Conservation (phyloP, 2,329 filamentous ascomycete genomes). For the Calonectria henricotiae region DNA sequence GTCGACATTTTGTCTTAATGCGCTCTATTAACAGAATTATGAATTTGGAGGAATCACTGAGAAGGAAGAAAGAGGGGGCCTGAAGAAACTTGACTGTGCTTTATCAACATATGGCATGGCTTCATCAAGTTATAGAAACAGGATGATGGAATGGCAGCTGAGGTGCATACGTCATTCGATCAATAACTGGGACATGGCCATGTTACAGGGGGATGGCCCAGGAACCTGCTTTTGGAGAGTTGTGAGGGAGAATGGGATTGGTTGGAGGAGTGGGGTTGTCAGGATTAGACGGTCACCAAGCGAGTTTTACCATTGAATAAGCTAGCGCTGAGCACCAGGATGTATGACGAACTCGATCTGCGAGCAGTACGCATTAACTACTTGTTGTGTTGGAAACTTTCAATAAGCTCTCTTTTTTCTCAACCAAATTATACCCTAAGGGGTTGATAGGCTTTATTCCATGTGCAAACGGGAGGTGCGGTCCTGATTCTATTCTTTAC, state of each 20-base stretch:
- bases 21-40: background rate
- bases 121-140: background rate
- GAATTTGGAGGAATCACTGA: background rate
- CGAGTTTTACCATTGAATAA: too few species aligned
- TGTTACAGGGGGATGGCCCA: background rate
- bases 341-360: too few species aligned
- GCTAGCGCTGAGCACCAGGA: too few species aligned
- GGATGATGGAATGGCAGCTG: background rate
- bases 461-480: too few species aligned
- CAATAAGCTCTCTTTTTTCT: too few species aligned
- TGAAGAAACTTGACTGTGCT: background rate
- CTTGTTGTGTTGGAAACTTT: too few species aligned
- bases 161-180: background rate
- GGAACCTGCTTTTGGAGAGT: constrained; percentile 1
- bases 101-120: background rate
- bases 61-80: background rate
- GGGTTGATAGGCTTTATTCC: too few species aligned
- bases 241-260: background rate
- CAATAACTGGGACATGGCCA: background rate
- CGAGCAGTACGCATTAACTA: too few species aligned
- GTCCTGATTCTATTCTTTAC: too few species aligned
- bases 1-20: constrained; percentile 1
- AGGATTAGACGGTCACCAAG: background rate
- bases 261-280: background rate
- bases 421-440: too few species aligned